phyloP scores from a whole-genome alignment of 2,329 filamentous ascomycete genomes.

The Phyllosticta capitalensis region DNA sequence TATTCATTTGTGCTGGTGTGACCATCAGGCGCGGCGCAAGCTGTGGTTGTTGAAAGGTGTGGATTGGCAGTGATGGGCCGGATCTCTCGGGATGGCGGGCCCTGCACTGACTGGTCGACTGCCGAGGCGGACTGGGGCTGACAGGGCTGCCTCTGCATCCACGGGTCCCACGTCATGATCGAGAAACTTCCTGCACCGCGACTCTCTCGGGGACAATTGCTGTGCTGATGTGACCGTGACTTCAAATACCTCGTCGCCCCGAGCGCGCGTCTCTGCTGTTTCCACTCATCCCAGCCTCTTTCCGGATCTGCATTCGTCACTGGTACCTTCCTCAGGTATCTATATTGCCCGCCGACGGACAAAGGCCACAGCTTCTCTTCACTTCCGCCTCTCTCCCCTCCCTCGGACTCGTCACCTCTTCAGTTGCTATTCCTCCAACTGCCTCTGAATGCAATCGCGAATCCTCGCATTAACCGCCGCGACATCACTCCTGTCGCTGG shows the following conservation, averaged over 20 bases:
- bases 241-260: constrained; percentile 3
- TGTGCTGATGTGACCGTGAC: background rate
- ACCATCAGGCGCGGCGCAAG: background rate
- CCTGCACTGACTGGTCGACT: background rate
- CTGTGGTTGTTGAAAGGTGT: background rate
- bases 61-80: background rate
- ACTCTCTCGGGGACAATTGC: background rate
- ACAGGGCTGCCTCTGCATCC: background rate
- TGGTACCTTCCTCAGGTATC: background rate
- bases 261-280: background rate
- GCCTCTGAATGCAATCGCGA: constrained; percentile 7
- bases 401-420: background rate
- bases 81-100: background rate
- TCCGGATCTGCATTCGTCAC: background rate
- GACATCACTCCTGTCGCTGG: constrained; percentile 33
- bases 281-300: background rate
- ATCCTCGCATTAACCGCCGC: constrained; percentile 20
- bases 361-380: background rate
- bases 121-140: background rate
- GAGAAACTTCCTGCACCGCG: constrained; percentile 3
- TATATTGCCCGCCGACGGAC: constrained; percentile 6
- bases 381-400: background rate
- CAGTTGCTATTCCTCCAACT: background rate
- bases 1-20: background rate
- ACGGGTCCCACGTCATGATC: constrained; percentile 4